These are phyloP conservation scores for Nannochloris sp. DNA, from an alignment of 139 green algal species.

Conservation along the genomic window DNA sequence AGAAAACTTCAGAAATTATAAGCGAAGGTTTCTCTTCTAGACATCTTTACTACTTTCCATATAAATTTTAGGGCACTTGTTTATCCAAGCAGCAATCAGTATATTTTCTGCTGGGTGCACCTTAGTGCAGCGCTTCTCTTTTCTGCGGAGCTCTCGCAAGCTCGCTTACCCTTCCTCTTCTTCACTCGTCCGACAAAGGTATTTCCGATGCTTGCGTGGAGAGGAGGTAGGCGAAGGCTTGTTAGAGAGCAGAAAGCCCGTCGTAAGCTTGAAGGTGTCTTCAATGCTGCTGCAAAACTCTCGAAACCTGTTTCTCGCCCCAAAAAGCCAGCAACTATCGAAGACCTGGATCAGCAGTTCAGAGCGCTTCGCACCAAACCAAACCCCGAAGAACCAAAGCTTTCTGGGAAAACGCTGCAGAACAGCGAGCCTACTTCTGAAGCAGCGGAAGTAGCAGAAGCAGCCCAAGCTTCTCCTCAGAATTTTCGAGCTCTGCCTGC, in stretches of 20 bases:
- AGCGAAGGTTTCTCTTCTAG: neutral
- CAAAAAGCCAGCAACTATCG: too few relatives aligned
- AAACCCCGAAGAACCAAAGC: too few relatives aligned
- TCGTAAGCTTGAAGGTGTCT: neutral
- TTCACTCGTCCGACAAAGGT: neutral
- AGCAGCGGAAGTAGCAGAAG: too few relatives aligned
- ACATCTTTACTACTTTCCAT: neutral
- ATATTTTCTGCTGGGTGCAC: neutral
- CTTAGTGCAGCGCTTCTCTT: neutral
- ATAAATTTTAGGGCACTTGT: neutral
- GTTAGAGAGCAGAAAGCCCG: neutral
- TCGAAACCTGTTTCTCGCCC: too few relatives aligned
- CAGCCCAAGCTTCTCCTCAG: too few relatives aligned
- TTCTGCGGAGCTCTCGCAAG: neutral
- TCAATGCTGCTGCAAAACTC: too few relatives aligned
- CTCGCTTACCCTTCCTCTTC: neutral
- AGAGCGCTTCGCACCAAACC: too few relatives aligned
- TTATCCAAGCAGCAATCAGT: neutral
- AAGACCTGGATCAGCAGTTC: too few relatives aligned
- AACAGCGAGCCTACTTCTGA: too few relatives aligned
- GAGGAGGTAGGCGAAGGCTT: neutral
- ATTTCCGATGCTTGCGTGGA: constrained; percentile 2
- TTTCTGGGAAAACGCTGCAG: too few relatives aligned
- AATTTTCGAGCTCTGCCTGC: too few relatives aligned
- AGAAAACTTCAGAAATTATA: too few relatives aligned